Conservation (phyloP, 2,329 filamentous ascomycete species). For the Nothopassalora personata region DNA sequence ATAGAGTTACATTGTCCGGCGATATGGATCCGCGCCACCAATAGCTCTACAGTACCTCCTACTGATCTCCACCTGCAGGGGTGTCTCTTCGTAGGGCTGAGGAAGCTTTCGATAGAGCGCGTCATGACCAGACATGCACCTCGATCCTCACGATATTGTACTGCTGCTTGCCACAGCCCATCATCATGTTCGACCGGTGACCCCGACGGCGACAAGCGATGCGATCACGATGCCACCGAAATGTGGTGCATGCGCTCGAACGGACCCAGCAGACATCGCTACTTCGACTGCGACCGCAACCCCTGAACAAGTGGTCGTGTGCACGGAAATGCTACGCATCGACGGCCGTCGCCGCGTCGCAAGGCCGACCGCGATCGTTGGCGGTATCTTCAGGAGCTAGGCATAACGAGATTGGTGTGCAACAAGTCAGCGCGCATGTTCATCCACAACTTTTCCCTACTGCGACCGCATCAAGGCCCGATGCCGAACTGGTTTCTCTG, state of each 20-base stretch:
- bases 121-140: background rate
- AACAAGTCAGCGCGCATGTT: conserved; percentile 81
- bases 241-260: conserved; percentile 27
- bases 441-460: conserved; percentile 73
- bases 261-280: conserved; percentile 35
- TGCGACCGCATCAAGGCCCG: conserved; percentile 55
- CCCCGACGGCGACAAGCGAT: conserved; percentile 17
- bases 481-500: conserved; percentile 71
- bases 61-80: background rate
- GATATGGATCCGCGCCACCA: background rate
- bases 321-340: conserved; percentile 18
- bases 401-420: conserved; percentile 89
- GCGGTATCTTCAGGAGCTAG: conserved; percentile 52
- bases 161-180: background rate
- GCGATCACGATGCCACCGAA: conserved; percentile 31
- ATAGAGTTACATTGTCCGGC: background rate
- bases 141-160: background rate
- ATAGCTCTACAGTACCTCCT: background rate
- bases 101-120: background rate
- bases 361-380: conserved; percentile 16
- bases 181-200: conserved; percentile 4
- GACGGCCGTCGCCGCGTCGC: conserved; percentile 4
- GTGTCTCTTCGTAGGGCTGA: background rate
- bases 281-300: conserved; percentile 28
- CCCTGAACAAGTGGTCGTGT: conserved; percentile 24